Base-by-base conservation (phyloP, 2,329 filamentous ascomycete genomes). In the Ascosphaera aggregata region DNA sequence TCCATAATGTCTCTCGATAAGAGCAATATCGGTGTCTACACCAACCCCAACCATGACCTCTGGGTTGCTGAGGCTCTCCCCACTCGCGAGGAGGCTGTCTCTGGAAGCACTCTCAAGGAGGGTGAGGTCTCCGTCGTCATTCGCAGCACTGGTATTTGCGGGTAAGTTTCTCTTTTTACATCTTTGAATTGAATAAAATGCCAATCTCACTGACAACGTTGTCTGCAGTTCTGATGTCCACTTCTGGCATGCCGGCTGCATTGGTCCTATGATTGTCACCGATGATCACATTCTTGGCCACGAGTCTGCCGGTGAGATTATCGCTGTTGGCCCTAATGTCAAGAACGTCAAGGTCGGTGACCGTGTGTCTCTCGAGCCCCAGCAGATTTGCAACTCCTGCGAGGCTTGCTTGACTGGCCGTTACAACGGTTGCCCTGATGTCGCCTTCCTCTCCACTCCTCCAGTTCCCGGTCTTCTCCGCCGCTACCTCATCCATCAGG, bases 171-270 rank as follows among this genome's bases (percentile, higher is more conserved):
- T n/a, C n/a, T n/a, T n/a, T n/a, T n/a, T n/a, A n/a, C n/a, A n/a
- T n/a, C n/a, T n/a, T n/a, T n/a, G n/a, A n/a, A n/a, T n/a, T n/a
- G n/a, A n/a, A n/a, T n/a, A n/a, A n/a, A n/a, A n/a, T n/a, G n/a
- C n/a, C n/a, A n/a, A n/a, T n/a, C n/a, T n/a, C n/a, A n/a, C n/a
- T n/a, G n/a, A n/a, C n/a, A n/a, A n/a, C n/a, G n/a, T n/a, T n/a
- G n/a, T n/a, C n/a, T n/a, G n/a, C n/a, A n/a, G n/a, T n/a, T n/a
- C n/a, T n/a, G n/a, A n/a, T n/a, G 76, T 95, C 41, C 86, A 95
- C 62, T 95, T 95, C 65, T 95, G 86, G 86, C 81, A 91, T 55
- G 78, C 79, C 38, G 86, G 86, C 47, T 80, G 80, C 63, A 95
- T 95, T 54, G 86, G 86, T 19, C 85, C 85, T 48, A 94, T 94